These are phyloP conservation scores for Colletotrichum sp. DNA, from an alignment of 2,329 filamentous ascomycete species.

Conservation along the genomic window DNA sequence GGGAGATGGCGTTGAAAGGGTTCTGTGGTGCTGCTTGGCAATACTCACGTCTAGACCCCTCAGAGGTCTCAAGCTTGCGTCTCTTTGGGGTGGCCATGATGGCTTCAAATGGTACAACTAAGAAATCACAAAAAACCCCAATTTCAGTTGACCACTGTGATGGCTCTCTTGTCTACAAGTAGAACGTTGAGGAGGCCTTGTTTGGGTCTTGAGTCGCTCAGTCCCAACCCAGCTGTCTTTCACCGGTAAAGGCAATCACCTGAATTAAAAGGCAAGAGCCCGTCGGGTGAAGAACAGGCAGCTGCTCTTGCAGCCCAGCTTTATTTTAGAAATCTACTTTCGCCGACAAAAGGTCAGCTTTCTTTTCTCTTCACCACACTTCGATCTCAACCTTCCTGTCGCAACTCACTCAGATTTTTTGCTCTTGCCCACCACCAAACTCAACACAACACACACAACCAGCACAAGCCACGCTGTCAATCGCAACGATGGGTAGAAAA, in stretches of 20 bases:
- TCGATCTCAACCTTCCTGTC: not conserved
- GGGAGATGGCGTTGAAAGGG: not conserved
- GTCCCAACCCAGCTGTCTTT: not conserved
- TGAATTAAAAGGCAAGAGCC: not conserved
- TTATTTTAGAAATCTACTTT: not conserved
- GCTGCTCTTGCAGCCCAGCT: not conserved
- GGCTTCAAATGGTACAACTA: not conserved
- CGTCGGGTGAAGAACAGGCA: not conserved
- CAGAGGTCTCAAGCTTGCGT: slow-evolving; percentile 43
- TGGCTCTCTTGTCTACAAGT: not conserved
- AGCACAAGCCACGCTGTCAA: not conserved
- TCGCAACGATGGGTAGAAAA: not conserved
- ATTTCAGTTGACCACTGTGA: not conserved
- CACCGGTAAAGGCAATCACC: not conserved
- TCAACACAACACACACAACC: not conserved
- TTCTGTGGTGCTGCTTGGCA: not conserved
- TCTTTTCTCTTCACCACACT: not conserved
- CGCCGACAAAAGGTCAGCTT: not conserved
- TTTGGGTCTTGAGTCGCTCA: not conserved
- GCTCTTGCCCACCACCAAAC: not conserved
- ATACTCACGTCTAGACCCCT: slow-evolving; percentile 36
- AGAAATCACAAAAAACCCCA: not conserved
- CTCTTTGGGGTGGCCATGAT: slow-evolving; percentile 40
- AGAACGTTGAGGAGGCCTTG: not conserved
- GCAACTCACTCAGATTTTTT: not conserved